phyloP scores from a whole-genome alignment of 306 rosid genomes.

The Quercus rubra region DNA sequence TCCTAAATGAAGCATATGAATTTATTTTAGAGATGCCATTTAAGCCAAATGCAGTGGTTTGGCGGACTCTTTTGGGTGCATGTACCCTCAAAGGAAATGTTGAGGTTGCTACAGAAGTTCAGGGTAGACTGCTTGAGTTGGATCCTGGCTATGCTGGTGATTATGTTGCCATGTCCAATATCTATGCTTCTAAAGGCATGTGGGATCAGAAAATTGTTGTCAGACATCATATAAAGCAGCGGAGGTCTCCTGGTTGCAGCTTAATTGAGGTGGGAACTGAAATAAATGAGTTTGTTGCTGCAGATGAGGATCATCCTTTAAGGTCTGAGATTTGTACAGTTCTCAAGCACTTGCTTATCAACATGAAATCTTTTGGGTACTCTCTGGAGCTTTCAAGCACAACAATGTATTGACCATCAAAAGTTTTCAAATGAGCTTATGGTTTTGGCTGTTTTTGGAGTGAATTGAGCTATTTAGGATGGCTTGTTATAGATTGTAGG shows the following conservation, averaged over 20 bases:
- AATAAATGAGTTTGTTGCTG: conserved; percentile 3
- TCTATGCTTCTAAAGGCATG: conserved; percentile 55
- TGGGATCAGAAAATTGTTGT: conserved; percentile 47
- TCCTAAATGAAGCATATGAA: conserved; percentile 43
- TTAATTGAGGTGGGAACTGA: background rate
- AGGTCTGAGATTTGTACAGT: background rate
- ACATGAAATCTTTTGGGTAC: background rate
- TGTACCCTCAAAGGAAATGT: conserved; percentile 48
- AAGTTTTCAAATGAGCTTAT: background rate
- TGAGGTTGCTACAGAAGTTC: conserved; percentile 41
- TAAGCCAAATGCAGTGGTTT: conserved; percentile 37
- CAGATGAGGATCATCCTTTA: conserved; percentile 1
- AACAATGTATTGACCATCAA: background rate
- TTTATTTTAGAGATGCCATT: conserved; percentile 41
- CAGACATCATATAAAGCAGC: conserved; percentile 36
- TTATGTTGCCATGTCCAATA: conserved; percentile 56
- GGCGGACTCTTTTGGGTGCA: conserved; percentile 59
- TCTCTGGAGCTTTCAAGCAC: background rate
- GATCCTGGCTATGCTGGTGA: conserved; percentile 56
- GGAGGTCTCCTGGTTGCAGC: conserved; percentile 29
- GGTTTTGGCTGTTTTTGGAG: background rate
- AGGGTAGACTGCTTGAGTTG: conserved; percentile 35
- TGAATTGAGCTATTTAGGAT: background rate
- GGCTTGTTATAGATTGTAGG: no score
- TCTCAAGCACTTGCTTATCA: conserved; percentile 3